Evolutionary conservation across 148 eudicot species (phyloP), one percentile per base, ranked within the genome.

Genomic region (Talinum fruticosum): DNA sequence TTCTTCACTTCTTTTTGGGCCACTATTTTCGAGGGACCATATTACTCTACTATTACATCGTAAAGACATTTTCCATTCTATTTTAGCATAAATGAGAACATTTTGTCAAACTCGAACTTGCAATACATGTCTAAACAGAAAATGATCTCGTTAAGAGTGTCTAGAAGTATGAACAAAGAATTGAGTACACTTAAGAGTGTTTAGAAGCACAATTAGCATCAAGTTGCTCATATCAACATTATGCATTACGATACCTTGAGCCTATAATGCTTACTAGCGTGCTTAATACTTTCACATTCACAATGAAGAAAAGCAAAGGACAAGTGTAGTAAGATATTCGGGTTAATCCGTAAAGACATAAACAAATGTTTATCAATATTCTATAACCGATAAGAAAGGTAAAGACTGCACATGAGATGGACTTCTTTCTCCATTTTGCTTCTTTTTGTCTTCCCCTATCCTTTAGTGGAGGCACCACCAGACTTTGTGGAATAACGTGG

Each of bases 21-120:
- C 57, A 15, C 57, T 51, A 23, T 13, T 51, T 51, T 51, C 19
- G 57, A 51, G 2, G 57, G 57, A 51, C 57, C 57, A 51, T 23
- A 51, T 15, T 23, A 23, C 2, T 51, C 57, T 2, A 51, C 57
- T 23, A 51, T 51, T 15, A 51, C 57, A 51, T 51, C 57, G 19
- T 51, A 51, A 51, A 51, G 57, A 4, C 16, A 23, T 23, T 51
- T 51, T 51, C 57, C 57, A 51, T 51, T 51, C 57, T 51, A 15
- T 51, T 51, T 51, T 23, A 18, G n/a, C 19, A 51, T 51, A 51
- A 51, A 51, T 2, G 16, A 51, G 1, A 51, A 19, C 57, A 51
- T 51, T 19, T 19, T 15, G 19, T 51, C 16, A 15, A 18, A 51
- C 4, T 51, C 4, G 28, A 68, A 87, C 99, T 93, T 80, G 91